phyloP scores from a whole-genome alignment of 305 asterid genomes.

The Euphrasia arctica region DNA sequence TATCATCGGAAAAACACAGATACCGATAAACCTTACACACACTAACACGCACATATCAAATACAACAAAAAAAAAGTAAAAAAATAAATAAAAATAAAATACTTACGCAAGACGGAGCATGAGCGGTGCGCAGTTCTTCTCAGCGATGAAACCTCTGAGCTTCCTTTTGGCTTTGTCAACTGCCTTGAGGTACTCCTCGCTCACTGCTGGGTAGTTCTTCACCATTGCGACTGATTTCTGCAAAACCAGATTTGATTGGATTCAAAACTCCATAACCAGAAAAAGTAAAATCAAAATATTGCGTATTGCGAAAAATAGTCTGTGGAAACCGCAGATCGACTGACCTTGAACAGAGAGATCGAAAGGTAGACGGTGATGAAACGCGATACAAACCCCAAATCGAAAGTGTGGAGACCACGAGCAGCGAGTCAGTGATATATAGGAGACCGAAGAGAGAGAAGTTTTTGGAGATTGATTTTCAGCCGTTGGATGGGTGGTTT shows the following conservation, averaged over 20 bases:
- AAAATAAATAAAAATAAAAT: background rate
- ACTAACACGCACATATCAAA: background rate
- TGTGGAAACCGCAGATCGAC: conserved; percentile 9
- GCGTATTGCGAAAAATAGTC: background rate
- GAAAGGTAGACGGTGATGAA: conserved; percentile 5
- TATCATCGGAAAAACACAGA: background rate
- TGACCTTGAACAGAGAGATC: conserved; percentile 24
- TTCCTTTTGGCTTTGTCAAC: conserved; percentile 74
- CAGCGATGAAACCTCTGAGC: conserved; percentile 89
- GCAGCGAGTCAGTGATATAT: conserved; percentile 13
- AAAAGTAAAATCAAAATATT: background rate
- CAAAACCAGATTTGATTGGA: conserved; percentile 22
- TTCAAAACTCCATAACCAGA: background rate
- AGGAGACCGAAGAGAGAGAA: conserved; percentile 30
- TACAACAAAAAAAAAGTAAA: too few relatives aligned
- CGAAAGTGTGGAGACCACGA: conserved; percentile 47
- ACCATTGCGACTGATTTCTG: conserved; percentile 46
- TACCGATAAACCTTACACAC: background rate
- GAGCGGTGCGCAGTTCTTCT: conserved; percentile 86
- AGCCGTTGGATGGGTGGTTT: conserved; percentile 46
- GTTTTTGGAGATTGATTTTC: conserved; percentile 30
- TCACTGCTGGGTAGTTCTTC: conserved; percentile 81
- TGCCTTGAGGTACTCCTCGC: conserved; percentile 77
- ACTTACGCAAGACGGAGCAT: conserved; percentile 91
- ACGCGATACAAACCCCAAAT: conserved; percentile 19